Evolutionary conservation across 106 monocot species (phyloP), one percentile per base, ranked within the genome.

Genomic region (Dendrobium chrysotoxum): DNA sequence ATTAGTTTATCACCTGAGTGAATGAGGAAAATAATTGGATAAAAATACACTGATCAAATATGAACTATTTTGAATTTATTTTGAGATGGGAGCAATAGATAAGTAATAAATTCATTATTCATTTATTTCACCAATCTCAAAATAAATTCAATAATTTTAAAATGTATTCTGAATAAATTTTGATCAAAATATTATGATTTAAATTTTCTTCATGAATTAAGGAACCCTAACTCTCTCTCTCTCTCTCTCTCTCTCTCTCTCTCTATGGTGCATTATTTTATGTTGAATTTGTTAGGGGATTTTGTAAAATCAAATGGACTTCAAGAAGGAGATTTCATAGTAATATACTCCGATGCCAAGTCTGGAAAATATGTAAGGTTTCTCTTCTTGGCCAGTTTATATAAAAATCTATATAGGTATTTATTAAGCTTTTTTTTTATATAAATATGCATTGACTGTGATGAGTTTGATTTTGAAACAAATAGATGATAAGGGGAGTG

Each of bases 251-350:
- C 50, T 12, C 50, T 15, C 50, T 13, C 1, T 50, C 50, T 61
- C 2, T 23, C 6, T 61, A 61, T 15, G 13, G 18, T 61, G 23
- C 20, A 61, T 61, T n/a, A 6, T 35, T 70, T 35, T 26, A 21
- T 70, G 28, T 70, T 70, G 31, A 50, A 50, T 50, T 31, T 35
- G 11, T 41, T 16, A 82, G 82, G 82, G 40, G 82, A 82, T 26
- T 82, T 82, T 78, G 82, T 82, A 2, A 28, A 53, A 78, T 21
- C 82, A 42, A 82, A 82, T 70, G 78, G 40, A 28, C 82, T 82
- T 72, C 82, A 82, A 77, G 82, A 82, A 78, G 82, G 82, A 77
- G 82, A 82, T 77, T 82, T 82, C 70, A 82, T 82, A 68, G 82
- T 82, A 50, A 82, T 82, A 30, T 82, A 82, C 82, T 71, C 77